These are phyloP conservation scores for Fragosphaeria purpurea DNA, from an alignment of 2,329 filamentous ascomycete genomes.

Conservation along the genomic window DNA sequence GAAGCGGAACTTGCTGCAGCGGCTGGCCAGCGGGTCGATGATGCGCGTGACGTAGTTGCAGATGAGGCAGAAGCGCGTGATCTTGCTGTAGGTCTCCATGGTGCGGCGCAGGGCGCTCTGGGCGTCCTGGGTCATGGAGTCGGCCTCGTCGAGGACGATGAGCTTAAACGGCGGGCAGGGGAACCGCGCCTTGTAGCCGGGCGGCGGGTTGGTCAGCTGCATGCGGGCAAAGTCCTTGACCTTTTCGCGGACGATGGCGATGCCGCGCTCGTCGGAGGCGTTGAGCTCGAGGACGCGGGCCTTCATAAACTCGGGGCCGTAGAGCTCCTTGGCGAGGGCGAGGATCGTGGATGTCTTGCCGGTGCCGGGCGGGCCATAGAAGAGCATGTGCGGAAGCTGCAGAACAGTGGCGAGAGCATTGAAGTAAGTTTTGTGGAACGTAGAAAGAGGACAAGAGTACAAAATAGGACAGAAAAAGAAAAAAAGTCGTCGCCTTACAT, in stretches of 20 bases:
- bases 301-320: conserved; percentile 87
- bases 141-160: conserved; percentile 94
- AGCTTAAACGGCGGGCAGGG: conserved; percentile 98
- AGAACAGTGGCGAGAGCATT: not conserved
- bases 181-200: conserved; percentile 60
- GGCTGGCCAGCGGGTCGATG: conserved; percentile 86
- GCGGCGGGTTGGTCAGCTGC: conserved; percentile 75
- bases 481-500: conserved; percentile 39
- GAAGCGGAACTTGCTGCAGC: conserved; percentile 96
- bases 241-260: conserved; percentile 92
- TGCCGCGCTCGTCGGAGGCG: conserved; percentile 96
- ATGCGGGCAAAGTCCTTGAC: conserved; percentile 97
- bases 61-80: conserved; percentile 93
- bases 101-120: conserved; percentile 86
- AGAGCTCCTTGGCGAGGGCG: conserved; percentile 92
- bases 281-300: conserved; percentile 97
- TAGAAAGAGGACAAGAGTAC: conserved; percentile 5
- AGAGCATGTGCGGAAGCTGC: conserved; percentile 94
- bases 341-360: conserved; percentile 98
- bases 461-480: not conserved
- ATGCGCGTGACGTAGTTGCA: conserved; percentile 99
- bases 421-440: not conserved
- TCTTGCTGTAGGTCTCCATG: conserved; percentile 96
- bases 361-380: conserved; percentile 94
- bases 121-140: conserved; percentile 98